Evolutionary conservation across 257 asterid species (phyloP).

Genomic region (Lycium ferocissimum): DNA sequence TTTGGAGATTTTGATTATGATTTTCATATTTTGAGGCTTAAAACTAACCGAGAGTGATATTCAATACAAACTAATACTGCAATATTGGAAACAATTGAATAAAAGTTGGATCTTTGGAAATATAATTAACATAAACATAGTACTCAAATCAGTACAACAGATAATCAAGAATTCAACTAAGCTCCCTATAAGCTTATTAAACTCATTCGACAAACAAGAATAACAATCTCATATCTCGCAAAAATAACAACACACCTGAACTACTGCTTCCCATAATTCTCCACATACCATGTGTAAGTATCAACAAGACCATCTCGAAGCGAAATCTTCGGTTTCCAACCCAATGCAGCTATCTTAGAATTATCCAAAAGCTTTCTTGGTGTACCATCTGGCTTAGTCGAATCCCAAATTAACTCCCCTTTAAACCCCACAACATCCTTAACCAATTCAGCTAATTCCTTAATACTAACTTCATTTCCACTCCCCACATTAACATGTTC

Average conservation of each 20-base stretch:
- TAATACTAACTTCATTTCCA: constrained; percentile 81
- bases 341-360: constrained; percentile 78
- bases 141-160: too few species aligned
- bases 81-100: too few species aligned
- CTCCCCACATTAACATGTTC: constrained; percentile 94
- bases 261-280: constrained; percentile 55
- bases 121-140: too few species aligned
- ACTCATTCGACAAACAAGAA: not conserved
- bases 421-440: constrained; percentile 85
- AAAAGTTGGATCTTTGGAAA: too few species aligned
- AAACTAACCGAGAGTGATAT: too few species aligned
- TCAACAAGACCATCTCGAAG: constrained; percentile 73
- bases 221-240: constrained; percentile 21
- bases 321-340: constrained; percentile 73
- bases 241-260: constrained; percentile 40
- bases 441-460: constrained; percentile 82
- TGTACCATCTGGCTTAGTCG: constrained; percentile 86
- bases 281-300: constrained; percentile 86
- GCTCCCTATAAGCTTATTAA: not conserved
- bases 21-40: too few species aligned
- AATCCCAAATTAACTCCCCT: constrained; percentile 87
- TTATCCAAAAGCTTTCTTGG: constrained; percentile 97
- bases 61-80: too few species aligned
- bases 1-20: constrained; percentile 40
- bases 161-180: not conserved